Evolutionary conservation across 1,284 basidiomycete genomes (phyloP), one percentile per base, ranked within the genome.

Genomic region (Testicularia cyperi): DNA sequence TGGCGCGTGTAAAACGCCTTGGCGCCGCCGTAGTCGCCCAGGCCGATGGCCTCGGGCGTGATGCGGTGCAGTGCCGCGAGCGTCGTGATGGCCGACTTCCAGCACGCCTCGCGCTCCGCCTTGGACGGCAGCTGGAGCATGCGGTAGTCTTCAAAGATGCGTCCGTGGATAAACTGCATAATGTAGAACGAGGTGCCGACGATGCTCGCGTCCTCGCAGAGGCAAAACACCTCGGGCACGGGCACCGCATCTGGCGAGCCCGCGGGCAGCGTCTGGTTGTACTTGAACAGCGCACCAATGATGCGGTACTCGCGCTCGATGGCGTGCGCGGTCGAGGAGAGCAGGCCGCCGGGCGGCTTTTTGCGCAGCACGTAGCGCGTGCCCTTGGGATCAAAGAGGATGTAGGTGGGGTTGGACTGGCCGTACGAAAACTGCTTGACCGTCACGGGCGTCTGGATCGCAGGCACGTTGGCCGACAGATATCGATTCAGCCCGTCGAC

Each of bases 161-260:
- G 82, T 0, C 92, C 94, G 34, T 76, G 41, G 38, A 96, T 75
- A 74, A 88, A 96, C 75, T 94, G 86, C 92, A 96, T 96, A 27
- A 97, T 82, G 76, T 96, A 97, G 79, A 96, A 97, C 0, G 88
- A 83, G 23, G 90, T 90, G 1, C 92, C 94, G 15, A 94, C 82
- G 18, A 96, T 82, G 2, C 78, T 71, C 22, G 70, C 79, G 71
- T 96, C 88, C 26, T 64, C 54, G 34, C 67, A 95, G 1, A 96
- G 80, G 26, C 86, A 81, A 64, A 87, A 87, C 0, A 92, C 90
- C 65, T 86, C 82, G 0, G 92, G 94, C 1, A 95, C 85, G 1
- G 92, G 94, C 6, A 96, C 85, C 21, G 80, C 19, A 21, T 69
- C 81, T 47, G 80, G 77, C 0, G 32, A 31, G 0, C 20, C 38